A percentile compares a stretch with the other conserved stretches of the same genome.
phyloP scores from a whole-genome alignment of 202 grass and related monocot genomes.

The Schoenoplectus tabernaemontani region DNA sequence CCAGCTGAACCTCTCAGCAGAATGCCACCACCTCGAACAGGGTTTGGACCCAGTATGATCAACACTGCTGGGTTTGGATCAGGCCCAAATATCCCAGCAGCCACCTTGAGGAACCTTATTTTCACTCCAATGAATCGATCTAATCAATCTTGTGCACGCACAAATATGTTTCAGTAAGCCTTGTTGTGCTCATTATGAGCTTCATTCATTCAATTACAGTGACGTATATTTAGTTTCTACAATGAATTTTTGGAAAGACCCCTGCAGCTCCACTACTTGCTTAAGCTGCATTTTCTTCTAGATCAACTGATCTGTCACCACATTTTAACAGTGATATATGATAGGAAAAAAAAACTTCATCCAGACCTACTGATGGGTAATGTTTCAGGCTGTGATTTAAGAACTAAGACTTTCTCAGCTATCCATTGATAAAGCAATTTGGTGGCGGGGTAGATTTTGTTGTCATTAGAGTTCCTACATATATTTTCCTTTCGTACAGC shows the following conservation, averaged over 20 bases:
- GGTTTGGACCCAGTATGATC: conserved; percentile 1
- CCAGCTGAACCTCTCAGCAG: conserved; percentile 45
- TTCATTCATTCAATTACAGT: not conserved
- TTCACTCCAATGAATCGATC: conserved; percentile 65
- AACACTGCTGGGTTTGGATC: conserved; percentile 36
- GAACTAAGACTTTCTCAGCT: not conserved
- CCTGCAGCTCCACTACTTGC: not conserved
- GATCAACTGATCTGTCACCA: not conserved
- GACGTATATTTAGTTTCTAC: not conserved
- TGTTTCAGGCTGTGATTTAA: conserved; percentile 50
- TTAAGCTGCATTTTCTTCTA: not conserved
- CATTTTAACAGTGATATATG: not conserved
- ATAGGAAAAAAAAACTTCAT: not conserved
- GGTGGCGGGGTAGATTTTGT: not conserved
- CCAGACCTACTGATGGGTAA: conserved; percentile 12
- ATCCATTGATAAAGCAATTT: not conserved
- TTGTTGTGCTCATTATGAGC: not conserved
- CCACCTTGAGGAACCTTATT: conserved; percentile 61
- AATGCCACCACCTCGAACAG: not conserved
- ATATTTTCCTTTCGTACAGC: not conserved
- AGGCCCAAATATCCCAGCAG: conserved; percentile 40
- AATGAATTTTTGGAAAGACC: not conserved
- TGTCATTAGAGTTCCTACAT: not conserved
- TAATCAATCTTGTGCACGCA: conserved; percentile 38
- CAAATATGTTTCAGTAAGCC: conserved; percentile 61